Evolutionary conservation across 176 grass and related monocot species (phyloP).

Genomic region (Cenchrus fungigraminus): DNA sequence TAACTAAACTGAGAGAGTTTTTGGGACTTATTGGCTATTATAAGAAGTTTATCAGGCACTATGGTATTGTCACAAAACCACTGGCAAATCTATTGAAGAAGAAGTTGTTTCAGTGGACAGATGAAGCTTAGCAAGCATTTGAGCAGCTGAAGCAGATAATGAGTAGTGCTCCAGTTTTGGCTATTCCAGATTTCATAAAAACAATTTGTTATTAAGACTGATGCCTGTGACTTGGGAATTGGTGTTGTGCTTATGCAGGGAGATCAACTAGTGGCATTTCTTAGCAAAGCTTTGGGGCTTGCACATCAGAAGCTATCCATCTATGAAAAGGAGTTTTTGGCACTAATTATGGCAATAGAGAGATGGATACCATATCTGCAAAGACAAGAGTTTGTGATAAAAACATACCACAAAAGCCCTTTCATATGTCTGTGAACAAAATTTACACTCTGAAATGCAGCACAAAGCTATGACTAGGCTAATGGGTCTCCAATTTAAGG

Average conservation of each 20-base stretch:
- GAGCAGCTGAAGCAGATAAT: background rate
- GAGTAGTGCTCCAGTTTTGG: background rate
- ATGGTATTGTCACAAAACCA: background rate
- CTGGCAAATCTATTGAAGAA: background rate
- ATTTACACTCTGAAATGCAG: background rate
- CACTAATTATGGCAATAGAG: background rate
- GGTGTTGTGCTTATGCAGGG: background rate
- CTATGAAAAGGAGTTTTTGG: background rate
- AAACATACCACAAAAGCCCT: background rate
- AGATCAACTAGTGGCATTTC: background rate
- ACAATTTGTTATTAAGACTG: background rate
- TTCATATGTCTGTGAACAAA: background rate
- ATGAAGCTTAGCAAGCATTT: background rate
- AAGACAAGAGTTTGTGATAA: background rate
- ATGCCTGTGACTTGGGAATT: background rate
- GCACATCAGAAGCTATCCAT: background rate
- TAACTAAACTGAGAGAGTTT: background rate
- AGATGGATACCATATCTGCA: background rate
- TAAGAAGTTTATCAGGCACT: background rate
- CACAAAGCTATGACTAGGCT: background rate
- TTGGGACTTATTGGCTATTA: background rate
- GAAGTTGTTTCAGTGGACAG: background rate
- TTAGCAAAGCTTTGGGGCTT: background rate
- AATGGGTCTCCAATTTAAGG: background rate
- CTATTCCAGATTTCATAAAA: background rate